phyloP scores from a whole-genome alignment of 139 green algal genomes.

The Auxenochlorella pyrenoidosa region DNA sequence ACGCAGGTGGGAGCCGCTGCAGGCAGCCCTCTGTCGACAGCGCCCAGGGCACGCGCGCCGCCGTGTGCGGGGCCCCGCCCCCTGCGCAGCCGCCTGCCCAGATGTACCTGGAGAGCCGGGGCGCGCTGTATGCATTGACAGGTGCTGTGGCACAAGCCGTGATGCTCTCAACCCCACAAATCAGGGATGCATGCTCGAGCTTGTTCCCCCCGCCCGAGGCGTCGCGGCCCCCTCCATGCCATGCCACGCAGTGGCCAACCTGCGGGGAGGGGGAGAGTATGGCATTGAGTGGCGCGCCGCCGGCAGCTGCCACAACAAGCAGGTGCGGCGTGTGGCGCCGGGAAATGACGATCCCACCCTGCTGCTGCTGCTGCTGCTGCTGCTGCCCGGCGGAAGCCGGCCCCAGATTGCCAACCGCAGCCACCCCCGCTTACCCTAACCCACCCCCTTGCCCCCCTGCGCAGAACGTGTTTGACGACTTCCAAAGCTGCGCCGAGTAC shows the following conservation, averaged over 20 bases:
- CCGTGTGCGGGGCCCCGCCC: too few relatives aligned
- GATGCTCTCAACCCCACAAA: not conserved
- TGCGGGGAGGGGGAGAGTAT: conserved; percentile 94
- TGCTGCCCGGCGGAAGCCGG: too few relatives aligned
- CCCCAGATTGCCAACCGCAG: not conserved
- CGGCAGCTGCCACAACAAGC: conserved; percentile 55
- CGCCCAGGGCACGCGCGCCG: too few relatives aligned
- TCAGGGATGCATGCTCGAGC: not conserved
- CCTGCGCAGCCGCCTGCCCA: too few relatives aligned
- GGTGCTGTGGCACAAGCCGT: not conserved
- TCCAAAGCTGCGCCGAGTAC: conserved; percentile 77
- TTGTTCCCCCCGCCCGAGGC: not conserved
- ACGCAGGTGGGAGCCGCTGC: conserved; percentile 72
- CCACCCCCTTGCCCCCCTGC: conserved; percentile 52
- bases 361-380: too few relatives aligned
- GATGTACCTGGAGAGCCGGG: too few relatives aligned
- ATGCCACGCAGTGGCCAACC: conserved; percentile 68
- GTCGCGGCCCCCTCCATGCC: not conserved
- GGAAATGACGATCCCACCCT: not conserved
- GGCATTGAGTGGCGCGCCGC: conserved; percentile 88
- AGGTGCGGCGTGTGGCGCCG: not conserved
- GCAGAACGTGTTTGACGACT: conserved; percentile 95
- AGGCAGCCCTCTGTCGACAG: too few relatives aligned
- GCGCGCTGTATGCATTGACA: not conserved
- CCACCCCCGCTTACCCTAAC: not conserved